Evolutionary conservation across 2,329 filamentous ascomycete genomes (phyloP), one percentile per base, ranked within the genome.

Genomic region (Drechslerella dactyloides): DNA sequence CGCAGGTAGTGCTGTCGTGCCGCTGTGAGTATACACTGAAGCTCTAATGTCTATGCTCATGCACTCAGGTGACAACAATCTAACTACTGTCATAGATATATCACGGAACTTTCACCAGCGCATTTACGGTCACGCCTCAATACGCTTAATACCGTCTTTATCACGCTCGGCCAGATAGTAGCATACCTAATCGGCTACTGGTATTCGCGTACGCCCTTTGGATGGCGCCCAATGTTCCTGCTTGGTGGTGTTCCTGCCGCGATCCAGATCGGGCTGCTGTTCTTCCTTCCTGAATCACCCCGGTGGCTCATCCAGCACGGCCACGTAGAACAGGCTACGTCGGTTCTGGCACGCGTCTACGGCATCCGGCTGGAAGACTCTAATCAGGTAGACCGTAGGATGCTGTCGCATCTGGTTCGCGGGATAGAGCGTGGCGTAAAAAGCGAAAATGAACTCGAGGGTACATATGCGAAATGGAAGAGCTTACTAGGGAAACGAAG

Each of bases 191-290:
- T 92, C 5, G 93, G 93, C 0, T 96, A 90, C 89, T 85, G 84
- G 11, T 72, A 72, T 35, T 72, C 68, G 30, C 60, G 21, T 1
- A 65, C 60, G 35, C 55, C 60, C 6, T 72, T 72, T 56, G 91
- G 89, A 1, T 97, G 93, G 93, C 84, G 91, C 55, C 96, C 90
- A 88, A 93, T 96, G 85, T 92, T 97, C 0, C 93, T 93, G 0
- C 80, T 97, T 0, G 93, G 93, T 0, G 90, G 90, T 7, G 73
- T 89, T 24, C 93, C 93, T 0, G 93, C 92, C 0, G 79, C 85
- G 0, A 62, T 92, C 2, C 93, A 97, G 78, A 85, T 86, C 3
- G 78, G 83, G 0, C 81, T 96, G 61, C 81, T 97, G 69, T 76
- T 86, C 1, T 82, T 86, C 57, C 37, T 72, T 8, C 68, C 68